phyloP scores from a whole-genome alignment of 2,329 filamentous ascomycete species.

The Pseudogymnoascus sp. region DNA sequence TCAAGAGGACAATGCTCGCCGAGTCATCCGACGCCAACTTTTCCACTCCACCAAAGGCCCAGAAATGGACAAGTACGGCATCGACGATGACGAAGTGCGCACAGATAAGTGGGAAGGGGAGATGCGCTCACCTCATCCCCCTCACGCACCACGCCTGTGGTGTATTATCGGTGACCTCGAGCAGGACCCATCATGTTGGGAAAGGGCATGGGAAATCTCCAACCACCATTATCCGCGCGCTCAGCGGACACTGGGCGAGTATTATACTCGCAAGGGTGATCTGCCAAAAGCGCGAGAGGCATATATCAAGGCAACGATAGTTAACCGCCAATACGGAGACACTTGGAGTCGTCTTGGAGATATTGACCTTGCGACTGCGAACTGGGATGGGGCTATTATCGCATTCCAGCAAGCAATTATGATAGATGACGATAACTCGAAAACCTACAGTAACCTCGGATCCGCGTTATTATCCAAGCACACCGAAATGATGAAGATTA shows the following conservation, averaged over 20 bases:
- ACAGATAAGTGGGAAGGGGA: conserved; percentile 55
- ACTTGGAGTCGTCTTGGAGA: conserved; percentile 91
- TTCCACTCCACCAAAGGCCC: conserved; percentile 55
- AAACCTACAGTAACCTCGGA: conserved; percentile 92
- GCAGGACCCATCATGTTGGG: conserved; percentile 65
- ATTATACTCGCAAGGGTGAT: conserved; percentile 62
- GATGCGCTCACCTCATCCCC: conserved; percentile 62
- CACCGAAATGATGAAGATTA: conserved; percentile 40
- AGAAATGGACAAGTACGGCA: conserved; percentile 33
- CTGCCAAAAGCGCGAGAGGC: conserved; percentile 66
- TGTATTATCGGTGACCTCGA: conserved; percentile 93
- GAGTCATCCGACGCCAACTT: conserved; percentile 69
- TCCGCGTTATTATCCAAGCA: conserved; percentile 71
- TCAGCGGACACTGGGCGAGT: conserved; percentile 77
- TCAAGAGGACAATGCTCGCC: conserved; percentile 73
- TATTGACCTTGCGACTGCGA: conserved; percentile 69
- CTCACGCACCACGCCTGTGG: conserved; percentile 80
- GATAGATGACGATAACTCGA: conserved; percentile 79
- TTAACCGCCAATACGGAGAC: conserved; percentile 74
- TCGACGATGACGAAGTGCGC: conserved; percentile 47
- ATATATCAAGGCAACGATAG: conserved; percentile 68
- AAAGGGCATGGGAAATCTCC: conserved; percentile 83
- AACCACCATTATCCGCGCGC: conserved; percentile 75
- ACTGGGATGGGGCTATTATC: conserved; percentile 73
- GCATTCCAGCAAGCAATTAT: conserved; percentile 79